These are phyloP conservation scores for Ogataea saltuana DNA, from an alignment of 805 yeast genomes.

Conservation along the genomic window DNA sequence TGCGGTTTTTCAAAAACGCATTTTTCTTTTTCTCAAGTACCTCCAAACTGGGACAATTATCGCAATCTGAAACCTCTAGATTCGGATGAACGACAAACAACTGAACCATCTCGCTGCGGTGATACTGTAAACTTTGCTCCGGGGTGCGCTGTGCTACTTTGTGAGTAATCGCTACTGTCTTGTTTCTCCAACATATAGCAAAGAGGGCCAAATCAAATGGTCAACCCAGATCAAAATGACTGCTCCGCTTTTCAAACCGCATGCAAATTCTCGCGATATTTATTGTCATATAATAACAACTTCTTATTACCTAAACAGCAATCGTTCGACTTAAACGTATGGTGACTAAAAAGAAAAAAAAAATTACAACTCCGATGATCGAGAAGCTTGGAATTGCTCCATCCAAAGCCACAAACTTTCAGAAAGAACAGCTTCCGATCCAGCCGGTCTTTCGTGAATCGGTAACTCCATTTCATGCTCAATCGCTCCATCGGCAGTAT, in stretches of 20 bases:
- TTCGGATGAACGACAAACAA: slow-evolving; percentile 36
- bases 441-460: no score
- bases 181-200: no score
- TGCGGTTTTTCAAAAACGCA: slow-evolving; percentile 19
- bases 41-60: slow-evolving; percentile 24
- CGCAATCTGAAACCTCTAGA: slow-evolving; percentile 30
- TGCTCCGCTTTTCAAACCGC: no score
- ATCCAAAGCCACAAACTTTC: no score
- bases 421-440: no score
- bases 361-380: background rate
- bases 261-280: background rate
- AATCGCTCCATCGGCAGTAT: background rate
- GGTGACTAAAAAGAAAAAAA: background rate
- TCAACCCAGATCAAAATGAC: no score
- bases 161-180: no score
- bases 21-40: slow-evolving; percentile 21
- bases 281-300: no score
- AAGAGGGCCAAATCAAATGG: no score
- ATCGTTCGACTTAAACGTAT: slow-evolving; percentile 1
- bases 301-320: slow-evolving; percentile 1
- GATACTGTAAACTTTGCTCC: no score
- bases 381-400: no score
- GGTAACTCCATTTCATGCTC: background rate
- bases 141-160: no score
- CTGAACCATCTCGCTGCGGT: slow-evolving; percentile 25